A percentile compares a stretch with the other conserved stretches of the same genome.
These are phyloP conservation scores for Saraca asoca DNA, from an alignment of 331 rosid species.

Conservation along the genomic window DNA sequence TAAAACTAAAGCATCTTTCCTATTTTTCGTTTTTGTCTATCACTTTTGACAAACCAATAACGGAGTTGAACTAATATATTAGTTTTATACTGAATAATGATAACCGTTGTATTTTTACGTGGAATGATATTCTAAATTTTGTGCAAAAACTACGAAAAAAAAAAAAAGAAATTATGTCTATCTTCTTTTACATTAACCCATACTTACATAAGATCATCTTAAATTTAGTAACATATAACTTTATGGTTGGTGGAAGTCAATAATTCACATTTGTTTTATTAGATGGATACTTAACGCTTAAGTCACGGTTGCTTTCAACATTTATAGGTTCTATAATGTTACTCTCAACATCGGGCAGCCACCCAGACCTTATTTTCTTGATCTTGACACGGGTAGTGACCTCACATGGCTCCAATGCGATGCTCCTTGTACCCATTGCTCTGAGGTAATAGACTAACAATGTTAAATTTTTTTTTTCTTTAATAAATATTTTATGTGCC, in stretches of 20 bases:
- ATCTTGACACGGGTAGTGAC: conserved; percentile 94
- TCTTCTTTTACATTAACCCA: no score
- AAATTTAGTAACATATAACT: no score
- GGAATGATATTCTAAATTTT: no score
- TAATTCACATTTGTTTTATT: not conserved
- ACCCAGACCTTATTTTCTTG: conserved; percentile 86
- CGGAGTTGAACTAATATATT: no score
- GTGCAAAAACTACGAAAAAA: no score
- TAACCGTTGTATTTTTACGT: no score
- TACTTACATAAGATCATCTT: no score
- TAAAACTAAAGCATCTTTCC: no score
- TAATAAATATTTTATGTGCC: not conserved
- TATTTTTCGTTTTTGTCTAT: no score
- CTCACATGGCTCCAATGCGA: conserved; percentile 99
- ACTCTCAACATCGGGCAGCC: conserved; percentile 79
- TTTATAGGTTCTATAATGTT: conserved; percentile 76
- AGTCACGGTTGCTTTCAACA: conserved; percentile 4
- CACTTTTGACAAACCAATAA: no score
- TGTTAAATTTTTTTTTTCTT: not conserved
- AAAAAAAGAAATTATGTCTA: no score
- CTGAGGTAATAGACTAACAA: conserved; percentile 52
- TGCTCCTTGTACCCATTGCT: conserved; percentile 72
- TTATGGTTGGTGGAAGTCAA: not conserved
- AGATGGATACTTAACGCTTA: not conserved
- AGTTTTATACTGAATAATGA: no score